These are phyloP conservation scores for Aaosphaeria arxii DNA, from an alignment of 2,329 filamentous ascomycete species.

Conservation along the genomic window DNA sequence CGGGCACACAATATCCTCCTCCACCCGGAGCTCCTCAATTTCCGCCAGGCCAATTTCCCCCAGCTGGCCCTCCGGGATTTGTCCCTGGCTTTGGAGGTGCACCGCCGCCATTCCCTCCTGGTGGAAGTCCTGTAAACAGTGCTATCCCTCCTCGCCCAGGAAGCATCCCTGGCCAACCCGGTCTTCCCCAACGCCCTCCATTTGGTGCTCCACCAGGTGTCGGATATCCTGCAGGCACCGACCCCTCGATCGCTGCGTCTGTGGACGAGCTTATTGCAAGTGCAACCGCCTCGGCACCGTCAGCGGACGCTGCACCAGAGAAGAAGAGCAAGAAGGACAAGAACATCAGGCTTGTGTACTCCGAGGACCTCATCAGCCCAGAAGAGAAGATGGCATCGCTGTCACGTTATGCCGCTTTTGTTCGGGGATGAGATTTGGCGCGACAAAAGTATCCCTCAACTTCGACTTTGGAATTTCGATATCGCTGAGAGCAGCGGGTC, in stretches of 20 bases:
- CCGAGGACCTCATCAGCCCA: conserved; percentile 73
- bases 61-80: conserved; percentile 17
- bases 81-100: conserved; percentile 15
- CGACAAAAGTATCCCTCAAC: no score
- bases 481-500: no score
- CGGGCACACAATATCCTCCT: conserved; percentile 1
- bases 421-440: conserved; percentile 13
- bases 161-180: conserved; percentile 47
- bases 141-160: conserved; percentile 42
- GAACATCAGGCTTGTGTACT: conserved; percentile 69
- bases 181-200: conserved; percentile 59
- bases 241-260: conserved; percentile 29
- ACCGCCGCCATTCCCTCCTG: conserved; percentile 14
- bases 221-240: conserved; percentile 42
- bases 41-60: conserved; percentile 25
- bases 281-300: conserved; percentile 35
- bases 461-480: no score
- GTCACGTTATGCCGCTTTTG: conserved; percentile 63
- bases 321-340: conserved; percentile 64
- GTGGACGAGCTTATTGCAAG: conserved; percentile 53
- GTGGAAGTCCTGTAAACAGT: conserved; percentile 29
- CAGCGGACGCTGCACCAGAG: conserved; percentile 22
- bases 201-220: conserved; percentile 50
- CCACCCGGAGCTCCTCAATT: conserved; percentile 29
- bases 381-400: conserved; percentile 86